Evolutionary conservation across 805 yeast genomes (phyloP), one percentile per base, ranked within the genome.

Genomic region (Wickerhamiella australiensis): DNA sequence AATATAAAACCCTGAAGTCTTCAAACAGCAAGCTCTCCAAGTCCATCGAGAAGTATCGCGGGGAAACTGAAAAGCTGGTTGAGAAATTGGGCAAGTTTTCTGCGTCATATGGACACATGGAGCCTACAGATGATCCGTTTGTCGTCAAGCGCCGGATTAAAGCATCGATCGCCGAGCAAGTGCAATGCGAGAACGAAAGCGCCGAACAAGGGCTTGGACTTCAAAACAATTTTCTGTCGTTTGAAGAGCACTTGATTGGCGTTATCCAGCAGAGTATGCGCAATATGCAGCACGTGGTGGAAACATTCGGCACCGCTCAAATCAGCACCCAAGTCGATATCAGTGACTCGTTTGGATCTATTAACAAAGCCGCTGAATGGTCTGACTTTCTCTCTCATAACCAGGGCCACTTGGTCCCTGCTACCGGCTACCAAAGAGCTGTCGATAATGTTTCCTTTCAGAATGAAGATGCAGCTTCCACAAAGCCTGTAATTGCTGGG

Each of bases 401-500:
- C 52, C 49, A 54, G 13, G 60, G 56, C 11, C 53, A 50, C 36
- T 62, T 74, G 22, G 62, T 71, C 7, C 60, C 62, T 27, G 57
- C 61, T 9, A 42, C 48, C 21, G 59, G 61, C 40, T 56, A 61
- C 42, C 69, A 70, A 55, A 64, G 77, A 36, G 59, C 61, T 9
- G 50, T 69, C 29, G 60, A 60, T 13, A 54, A 57, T 23, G 56
- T 73, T 17, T 52, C 63, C 4, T 75, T 68, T 56, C 57, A 67
- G 35, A 68, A 73, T 53, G 57, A 59, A 50, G 58, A 59, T 42
- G 72, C 70, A 56, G 62, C 61, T 31, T 53, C 73, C 5, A 65
- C 73, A 5, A 52, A 47, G 15, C 78, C 79, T 2, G 59, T 72
- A 25, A 60, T 74, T 9, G 75, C 72, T 54, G 79, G 79, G 35